Evolutionary conservation across 2,329 filamentous ascomycete genomes (phyloP), one percentile per base, ranked within the genome.

Genomic region (Aspergillus amoenus): DNA sequence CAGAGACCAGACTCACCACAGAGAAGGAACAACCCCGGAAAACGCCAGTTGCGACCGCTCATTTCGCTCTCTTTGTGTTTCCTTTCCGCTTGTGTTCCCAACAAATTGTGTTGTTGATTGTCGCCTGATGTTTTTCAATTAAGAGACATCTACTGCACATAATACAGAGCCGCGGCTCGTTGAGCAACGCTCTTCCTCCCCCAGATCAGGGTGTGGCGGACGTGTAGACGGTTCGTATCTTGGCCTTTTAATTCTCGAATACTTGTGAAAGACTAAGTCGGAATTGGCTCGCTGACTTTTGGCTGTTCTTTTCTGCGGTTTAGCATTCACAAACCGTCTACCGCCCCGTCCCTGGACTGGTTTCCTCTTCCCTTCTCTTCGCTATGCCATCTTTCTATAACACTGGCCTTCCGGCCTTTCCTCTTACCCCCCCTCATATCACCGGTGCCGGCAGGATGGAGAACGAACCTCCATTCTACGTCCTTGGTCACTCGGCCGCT

Each of bases 371-470:
- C 5, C 43, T 32, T 57, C 56, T 48, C 41, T 55, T 61, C 63
- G 62, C 66, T 64, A 77, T 77, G 75, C 75, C 75, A 64, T 77
- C 75, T 55, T 76, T 77, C 65, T 77, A 69, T 69, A 66, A 66
- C 56, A 69, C 74, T 58, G 70, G 72, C 67, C 64, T 73, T 42
- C 72, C 75, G 55, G 70, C 71, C 72, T 71, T 76, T 52, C 75
- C 75, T 60, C 74, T 73, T 43, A 77, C 75, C 40, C 75, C 75
- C 60, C 75, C 75, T 56, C 73, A 77, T 62, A 61, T 76, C 64
- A 66, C 70, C 61, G 63, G 64, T 54, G 68, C 67, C 66, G 68
- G 68, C 62, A 68, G 72, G 55, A 66, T 76, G 66, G 74, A 77
- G 40, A 61, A 63, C 46, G 73, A 77, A 58, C 70, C 68, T 42